phyloP scores from a whole-genome alignment of 2,329 filamentous ascomycete genomes.

The Aspergillus jensenii region DNA sequence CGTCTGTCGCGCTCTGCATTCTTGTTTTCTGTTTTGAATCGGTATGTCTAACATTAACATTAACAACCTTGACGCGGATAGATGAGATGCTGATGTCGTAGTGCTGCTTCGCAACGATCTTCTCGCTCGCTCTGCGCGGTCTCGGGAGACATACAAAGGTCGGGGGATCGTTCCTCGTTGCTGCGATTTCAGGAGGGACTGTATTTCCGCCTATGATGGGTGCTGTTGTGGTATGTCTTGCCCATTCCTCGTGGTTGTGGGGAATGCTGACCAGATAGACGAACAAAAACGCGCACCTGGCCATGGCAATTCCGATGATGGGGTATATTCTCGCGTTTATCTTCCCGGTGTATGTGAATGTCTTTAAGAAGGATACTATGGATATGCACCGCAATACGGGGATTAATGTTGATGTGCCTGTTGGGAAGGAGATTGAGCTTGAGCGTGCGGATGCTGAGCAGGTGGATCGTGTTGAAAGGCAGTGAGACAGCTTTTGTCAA shows the following conservation, averaged over 20 bases:
- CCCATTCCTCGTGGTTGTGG: too few species aligned
- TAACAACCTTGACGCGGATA: too few species aligned
- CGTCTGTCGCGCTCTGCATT: neutral
- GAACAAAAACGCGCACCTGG: neutral
- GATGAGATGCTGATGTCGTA: neutral
- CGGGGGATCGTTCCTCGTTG: neutral
- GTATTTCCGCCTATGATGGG: neutral
- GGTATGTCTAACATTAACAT: neutral
- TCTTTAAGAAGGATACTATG: neutral
- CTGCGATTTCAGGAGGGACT: neutral
- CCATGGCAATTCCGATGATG: neutral
- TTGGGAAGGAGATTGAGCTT: neutral
- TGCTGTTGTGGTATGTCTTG: neutral
- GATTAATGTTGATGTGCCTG: neutral
- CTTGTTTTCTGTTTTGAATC: neutral
- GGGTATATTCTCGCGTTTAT: neutral
- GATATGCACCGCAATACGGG: neutral
- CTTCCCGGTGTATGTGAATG: neutral
- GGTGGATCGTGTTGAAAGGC: neutral
- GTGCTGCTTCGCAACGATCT: slow-evolving; percentile 12
- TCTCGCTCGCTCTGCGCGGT: neutral
- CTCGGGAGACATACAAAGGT: slow-evolving; percentile 4
- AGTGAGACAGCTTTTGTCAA: too few species aligned
- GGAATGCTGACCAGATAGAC: too few species aligned
- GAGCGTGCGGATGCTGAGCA: neutral